Conservation (phyloP, 129 eudicot species). For the Saposhnikovia divaricata region DNA sequence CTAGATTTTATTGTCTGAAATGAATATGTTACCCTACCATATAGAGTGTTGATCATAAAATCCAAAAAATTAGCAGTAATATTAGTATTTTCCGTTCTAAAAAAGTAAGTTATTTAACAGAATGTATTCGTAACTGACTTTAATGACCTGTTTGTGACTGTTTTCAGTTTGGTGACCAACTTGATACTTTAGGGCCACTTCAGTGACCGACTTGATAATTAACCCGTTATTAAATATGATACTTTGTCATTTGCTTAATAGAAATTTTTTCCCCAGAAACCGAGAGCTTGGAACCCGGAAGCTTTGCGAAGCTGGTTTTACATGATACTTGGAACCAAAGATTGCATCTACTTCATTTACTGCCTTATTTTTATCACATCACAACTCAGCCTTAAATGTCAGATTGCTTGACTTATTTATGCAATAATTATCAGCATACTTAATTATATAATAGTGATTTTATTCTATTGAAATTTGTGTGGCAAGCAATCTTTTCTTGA, state of each 20-base stretch:
- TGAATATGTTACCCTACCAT: no score
- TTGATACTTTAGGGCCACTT: no score
- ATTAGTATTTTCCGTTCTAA: no score
- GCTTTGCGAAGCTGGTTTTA: conserved; percentile 56
- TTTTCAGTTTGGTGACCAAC: no score
- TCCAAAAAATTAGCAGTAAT: no score
- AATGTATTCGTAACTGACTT: no score
- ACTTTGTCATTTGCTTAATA: neutral
- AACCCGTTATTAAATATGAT: neutral
- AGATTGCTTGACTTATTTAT: neutral
- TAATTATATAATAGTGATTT: neutral
- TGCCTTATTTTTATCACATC: conserved; percentile 51
- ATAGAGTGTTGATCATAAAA: no score
- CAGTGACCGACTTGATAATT: no score
- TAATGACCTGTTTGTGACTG: no score
- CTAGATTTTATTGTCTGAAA: no score
- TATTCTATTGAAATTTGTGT: neutral
- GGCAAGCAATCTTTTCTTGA: no score
- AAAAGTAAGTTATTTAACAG: no score
- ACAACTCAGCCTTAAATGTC: conserved; percentile 46
- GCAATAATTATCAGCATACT: neutral
- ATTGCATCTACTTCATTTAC: conserved; percentile 49
- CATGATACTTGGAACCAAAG: conserved; percentile 43
- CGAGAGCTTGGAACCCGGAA: conserved; percentile 57
- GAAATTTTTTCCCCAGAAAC: conserved; percentile 33